Evolutionary conservation across 352 stramenopile species (phyloP), one percentile per base, ranked within the genome.

Genomic region (Phytophthora macrochlamydospora): DNA sequence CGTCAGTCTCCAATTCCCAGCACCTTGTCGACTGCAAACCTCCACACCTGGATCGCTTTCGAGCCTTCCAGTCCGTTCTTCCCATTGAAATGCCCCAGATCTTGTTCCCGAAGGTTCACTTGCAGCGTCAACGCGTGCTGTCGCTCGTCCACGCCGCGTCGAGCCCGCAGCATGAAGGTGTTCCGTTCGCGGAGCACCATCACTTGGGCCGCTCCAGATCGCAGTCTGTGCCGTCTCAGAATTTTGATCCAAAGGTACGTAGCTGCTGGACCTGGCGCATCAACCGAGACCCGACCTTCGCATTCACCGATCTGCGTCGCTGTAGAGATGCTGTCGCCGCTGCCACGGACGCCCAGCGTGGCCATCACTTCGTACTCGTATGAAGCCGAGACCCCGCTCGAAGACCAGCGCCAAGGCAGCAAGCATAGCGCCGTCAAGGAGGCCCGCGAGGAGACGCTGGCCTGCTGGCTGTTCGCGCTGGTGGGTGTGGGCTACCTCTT

Each of bases 401-500:
- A 79, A 51, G 58, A 81, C 51, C 65, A 73, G 30, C 58, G 69
- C 29, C 58, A 75, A 2, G 59, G 69, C 1, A 62, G 59, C 4
- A 56, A 81, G 11, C 69, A 61, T 29, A 59, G 12, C 14, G 59
- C 56, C 33, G 42, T 72, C 18, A 71, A 82, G 60, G 71, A 75
- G 29, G 69, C 61, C 31, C 75, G 62, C 2, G 83, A 93, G 40
- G 79, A 92, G 67, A 67, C 61, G 37, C 33, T 72, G 33, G 79
- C 84, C 13, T 87, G 81, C 49, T 75, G 87, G 52, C 65, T 95
- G 28, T 92, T 94, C 51, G 67, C 78, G 52, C 78, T 93, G 50
- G 78, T 93, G 24, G 86, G 85, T 54, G 78, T 93, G 40, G 88
- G 85, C 28, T 95, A 95, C 65, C 71, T 95, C 56, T 95, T 95